Base-by-base conservation (phyloP, 257 asterid genomes). In the Salvia splendens region DNA sequence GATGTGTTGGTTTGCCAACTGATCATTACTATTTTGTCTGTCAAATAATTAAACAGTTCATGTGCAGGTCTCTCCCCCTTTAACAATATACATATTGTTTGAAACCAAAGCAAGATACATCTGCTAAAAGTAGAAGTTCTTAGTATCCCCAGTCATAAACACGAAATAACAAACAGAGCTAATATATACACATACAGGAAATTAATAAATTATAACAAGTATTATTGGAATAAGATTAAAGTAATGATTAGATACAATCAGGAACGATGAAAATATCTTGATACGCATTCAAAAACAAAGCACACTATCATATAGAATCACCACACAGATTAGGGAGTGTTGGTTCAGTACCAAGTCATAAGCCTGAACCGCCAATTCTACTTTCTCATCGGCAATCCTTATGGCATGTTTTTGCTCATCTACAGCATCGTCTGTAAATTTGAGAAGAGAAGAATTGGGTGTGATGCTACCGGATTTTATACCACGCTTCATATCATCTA, bases 401-500 rank as follows among this genome's bases (percentile, higher is more conserved):
- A 85, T 72, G 59, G 96, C 99, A 79, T 94, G 99, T 75, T 91
- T 94, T 75, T 94, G 99, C 81, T 94, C 99, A 55, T 94, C 97
- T 75, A 88, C 53, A 64, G 96, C 96, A 10, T 87, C 99, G 16
- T 83, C 95, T 17, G 99, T 87, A 78, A 90, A 88, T 73, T 84
- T 87, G 72, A 85, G 79, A 57, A 85, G 95, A 58, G 96, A 84
- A 0, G 97, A 83, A 77, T 84, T 86, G 30, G 95, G 94, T 20
- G 87, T 75, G 75, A 85, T 69, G 77, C 75, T 87, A 59, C 96
- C 96, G 60, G 91, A 83, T 80, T 86, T 88, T 17, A 86, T 85
- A 43, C 85, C 84, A 16, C 89, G 84, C 81, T 85, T 88, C 86
- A 94, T 80, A 81, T 88, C 95, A 71, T 86, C 97, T 59, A 91